These are phyloP conservation scores for Vitis riparia DNA, from an alignment of 164 flowering plant species.

Conservation along the genomic window DNA sequence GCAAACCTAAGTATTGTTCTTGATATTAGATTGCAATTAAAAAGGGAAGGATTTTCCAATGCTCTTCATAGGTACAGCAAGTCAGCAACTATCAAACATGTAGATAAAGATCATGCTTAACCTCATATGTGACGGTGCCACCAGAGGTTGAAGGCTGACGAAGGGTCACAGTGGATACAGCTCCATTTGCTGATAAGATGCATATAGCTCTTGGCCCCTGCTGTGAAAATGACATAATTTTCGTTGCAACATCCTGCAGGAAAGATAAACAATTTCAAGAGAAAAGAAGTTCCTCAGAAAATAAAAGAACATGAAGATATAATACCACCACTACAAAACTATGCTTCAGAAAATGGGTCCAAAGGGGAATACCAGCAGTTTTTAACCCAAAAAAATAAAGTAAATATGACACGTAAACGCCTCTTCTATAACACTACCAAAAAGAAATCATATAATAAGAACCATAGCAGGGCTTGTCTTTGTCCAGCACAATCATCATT, in stretches of 20 bases:
- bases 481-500: not conserved
- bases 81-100: not conserved
- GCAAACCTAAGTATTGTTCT: no score
- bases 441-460: not conserved
- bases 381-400: not conserved
- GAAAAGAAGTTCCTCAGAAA: not conserved
- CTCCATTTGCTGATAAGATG: constrained; percentile 81
- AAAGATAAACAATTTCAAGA: constrained; percentile 1
- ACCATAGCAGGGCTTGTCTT: not conserved
- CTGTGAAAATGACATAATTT: constrained; percentile 74
- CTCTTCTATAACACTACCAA: not conserved
- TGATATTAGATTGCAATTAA: no score
- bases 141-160: constrained; percentile 78
- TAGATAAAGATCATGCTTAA: constrained; percentile 12
- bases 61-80: no score
- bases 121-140: constrained; percentile 90
- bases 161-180: constrained; percentile 81
- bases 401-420: not conserved
- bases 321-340: no score
- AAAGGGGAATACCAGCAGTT: no score
- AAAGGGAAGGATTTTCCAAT: no score
- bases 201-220: constrained; percentile 84
- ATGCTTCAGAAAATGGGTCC: no score
- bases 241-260: constrained; percentile 76
- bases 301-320: not conserved